Conservation (phyloP, 2,329 filamentous ascomycete genomes). For the Claviceps pazoutovae region DNA sequence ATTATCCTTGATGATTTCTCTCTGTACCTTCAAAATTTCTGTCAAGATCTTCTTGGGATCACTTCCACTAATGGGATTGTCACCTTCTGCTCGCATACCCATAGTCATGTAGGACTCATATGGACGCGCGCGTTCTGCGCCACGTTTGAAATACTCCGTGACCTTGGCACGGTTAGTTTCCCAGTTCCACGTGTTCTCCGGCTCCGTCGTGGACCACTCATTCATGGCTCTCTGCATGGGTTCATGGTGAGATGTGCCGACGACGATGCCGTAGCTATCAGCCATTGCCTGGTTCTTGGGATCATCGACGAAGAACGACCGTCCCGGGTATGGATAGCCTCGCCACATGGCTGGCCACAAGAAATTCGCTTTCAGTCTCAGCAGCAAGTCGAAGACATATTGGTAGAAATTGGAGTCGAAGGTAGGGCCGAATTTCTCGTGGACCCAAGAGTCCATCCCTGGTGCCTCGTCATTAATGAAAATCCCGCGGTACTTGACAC, state of each 20-base stretch:
- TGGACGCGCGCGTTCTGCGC: conserved; percentile 36
- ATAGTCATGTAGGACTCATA: conserved; percentile 46
- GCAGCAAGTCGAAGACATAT: conserved; percentile 48
- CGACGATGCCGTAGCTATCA: conserved; percentile 48
- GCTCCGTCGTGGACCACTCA: conserved; percentile 24
- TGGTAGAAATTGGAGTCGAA: conserved; percentile 45
- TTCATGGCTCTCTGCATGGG: conserved; percentile 48
- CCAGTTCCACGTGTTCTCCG: conserved; percentile 45
- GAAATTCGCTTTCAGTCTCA: conserved; percentile 47
- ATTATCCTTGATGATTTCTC: conserved; percentile 37
- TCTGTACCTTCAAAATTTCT: conserved; percentile 40
- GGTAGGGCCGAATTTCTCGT: conserved; percentile 31
- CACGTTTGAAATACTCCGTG: conserved; percentile 41
- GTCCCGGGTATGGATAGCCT: conserved; percentile 29
- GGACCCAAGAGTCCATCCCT: conserved; percentile 39
- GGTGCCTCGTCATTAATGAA: conserved; percentile 43
- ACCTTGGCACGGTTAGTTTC: conserved; percentile 40
- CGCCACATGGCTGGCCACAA: conserved; percentile 57
- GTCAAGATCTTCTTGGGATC: conserved; percentile 38
- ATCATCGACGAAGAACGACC: conserved; percentile 50
- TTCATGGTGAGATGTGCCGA: conserved; percentile 52
- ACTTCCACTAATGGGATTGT: conserved; percentile 34
- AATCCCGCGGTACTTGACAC: conserved; percentile 45
- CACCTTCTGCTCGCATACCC: conserved; percentile 46
- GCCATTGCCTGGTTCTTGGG: conserved; percentile 42